These are phyloP conservation scores for Myxozyma nipponensis DNA, from an alignment of 805 yeast species.

Conservation along the genomic window DNA sequence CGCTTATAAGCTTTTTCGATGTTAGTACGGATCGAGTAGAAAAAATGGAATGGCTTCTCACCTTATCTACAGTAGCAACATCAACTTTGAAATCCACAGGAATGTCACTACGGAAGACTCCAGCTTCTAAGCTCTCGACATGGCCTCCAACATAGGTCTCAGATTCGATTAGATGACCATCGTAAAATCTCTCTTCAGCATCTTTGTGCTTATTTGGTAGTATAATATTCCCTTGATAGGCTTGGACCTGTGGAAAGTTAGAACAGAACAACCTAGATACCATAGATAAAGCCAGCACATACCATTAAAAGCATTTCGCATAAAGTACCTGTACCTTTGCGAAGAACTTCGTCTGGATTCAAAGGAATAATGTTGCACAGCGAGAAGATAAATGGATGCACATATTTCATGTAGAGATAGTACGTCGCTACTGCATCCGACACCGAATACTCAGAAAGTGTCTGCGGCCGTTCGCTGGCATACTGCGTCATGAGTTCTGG, in stretches of 20 bases:
- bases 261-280: background rate
- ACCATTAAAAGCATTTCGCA: slow-evolving; percentile 97
- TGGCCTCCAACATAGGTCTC: slow-evolving; percentile 99
- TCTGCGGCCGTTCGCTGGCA: slow-evolving; percentile 89
- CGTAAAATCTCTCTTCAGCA: slow-evolving; percentile 89
- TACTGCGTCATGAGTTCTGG: slow-evolving; percentile 95
- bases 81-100: slow-evolving; percentile 72
- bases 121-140: slow-evolving; percentile 96
- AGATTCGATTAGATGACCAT: slow-evolving; percentile 88
- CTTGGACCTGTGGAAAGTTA: slow-evolving; percentile 48
- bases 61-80: slow-evolving; percentile 75
- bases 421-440: slow-evolving; percentile 99
- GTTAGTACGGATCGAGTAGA: background rate
- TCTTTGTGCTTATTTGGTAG: slow-evolving; percentile 93
- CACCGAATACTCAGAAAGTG: slow-evolving; percentile 92
- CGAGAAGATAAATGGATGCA: slow-evolving; percentile 94
- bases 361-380: slow-evolving; percentile 92
- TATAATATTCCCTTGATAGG: slow-evolving; percentile 69
- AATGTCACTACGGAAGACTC: slow-evolving; percentile 90
- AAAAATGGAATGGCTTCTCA: background rate
- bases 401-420: slow-evolving; percentile 91
- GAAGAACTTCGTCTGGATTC: slow-evolving; percentile 90
- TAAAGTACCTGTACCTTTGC: slow-evolving; percentile 97
- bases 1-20: slow-evolving; percentile 45
- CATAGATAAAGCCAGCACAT: background rate